Conservation (phyloP, 2,329 filamentous ascomycete species). For the Colletotrichum sp. region DNA sequence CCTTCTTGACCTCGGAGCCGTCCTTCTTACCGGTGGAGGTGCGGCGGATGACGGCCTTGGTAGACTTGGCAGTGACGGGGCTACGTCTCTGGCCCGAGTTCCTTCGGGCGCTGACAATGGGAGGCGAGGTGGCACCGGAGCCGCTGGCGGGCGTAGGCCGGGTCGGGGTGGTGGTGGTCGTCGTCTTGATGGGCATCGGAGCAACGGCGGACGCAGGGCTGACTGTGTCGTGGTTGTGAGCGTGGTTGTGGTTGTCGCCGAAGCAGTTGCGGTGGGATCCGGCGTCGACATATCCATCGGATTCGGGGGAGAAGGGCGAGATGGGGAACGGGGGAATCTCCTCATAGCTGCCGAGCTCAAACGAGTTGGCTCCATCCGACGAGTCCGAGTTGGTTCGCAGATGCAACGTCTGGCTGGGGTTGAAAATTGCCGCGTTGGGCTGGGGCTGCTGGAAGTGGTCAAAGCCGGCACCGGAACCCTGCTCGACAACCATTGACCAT, state of each 20-base stretch:
- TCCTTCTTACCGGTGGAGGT: slow-evolving; percentile 81
- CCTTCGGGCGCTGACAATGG: slow-evolving; percentile 68
- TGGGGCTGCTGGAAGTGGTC: slow-evolving; percentile 65
- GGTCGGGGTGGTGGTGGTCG: slow-evolving; percentile 59
- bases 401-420: slow-evolving; percentile 89
- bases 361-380: slow-evolving; percentile 71
- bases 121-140: slow-evolving; percentile 64
- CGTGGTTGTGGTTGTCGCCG: slow-evolving; percentile 56
- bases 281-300: slow-evolving; percentile 74
- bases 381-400: slow-evolving; percentile 87
- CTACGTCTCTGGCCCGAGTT: slow-evolving; percentile 77
- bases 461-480: slow-evolving; percentile 48
- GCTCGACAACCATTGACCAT: slow-evolving; percentile 72
- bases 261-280: slow-evolving; percentile 67
- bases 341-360: slow-evolving; percentile 81
- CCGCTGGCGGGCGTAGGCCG: slow-evolving; percentile 67
- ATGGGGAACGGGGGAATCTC: slow-evolving; percentile 75
- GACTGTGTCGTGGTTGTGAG: slow-evolving; percentile 51
- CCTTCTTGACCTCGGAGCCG: slow-evolving; percentile 82
- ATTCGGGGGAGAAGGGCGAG: slow-evolving; percentile 83
- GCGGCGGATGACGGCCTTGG: slow-evolving; percentile 85
- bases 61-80: slow-evolving; percentile 74
- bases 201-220: slow-evolving; percentile 73
- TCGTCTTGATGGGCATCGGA: slow-evolving; percentile 72
- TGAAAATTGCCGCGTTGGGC: slow-evolving; percentile 78